Percentiles rank a stretch among this genome's conserved stretches.
Conservation (phyloP, 495 filamentous ascomycete species). For the Talaromyces adpressus region DNA sequence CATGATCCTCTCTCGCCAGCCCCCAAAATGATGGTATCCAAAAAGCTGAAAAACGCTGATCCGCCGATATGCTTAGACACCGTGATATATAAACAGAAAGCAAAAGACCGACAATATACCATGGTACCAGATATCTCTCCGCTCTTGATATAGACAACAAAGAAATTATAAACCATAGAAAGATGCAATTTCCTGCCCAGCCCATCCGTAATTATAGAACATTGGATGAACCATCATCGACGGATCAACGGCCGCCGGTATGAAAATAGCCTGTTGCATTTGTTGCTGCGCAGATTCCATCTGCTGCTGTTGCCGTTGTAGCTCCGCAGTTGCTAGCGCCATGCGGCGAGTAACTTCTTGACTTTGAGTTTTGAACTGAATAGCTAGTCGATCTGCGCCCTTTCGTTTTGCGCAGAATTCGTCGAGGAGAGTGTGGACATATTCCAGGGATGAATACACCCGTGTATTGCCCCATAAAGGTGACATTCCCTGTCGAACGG, state of each 20-base stretch:
- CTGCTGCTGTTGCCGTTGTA: constrained; percentile 27
- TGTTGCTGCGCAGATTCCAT: constrained; percentile 13
- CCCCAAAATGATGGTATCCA: neutral
- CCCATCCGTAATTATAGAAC: constrained; percentile 8
- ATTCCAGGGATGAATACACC: constrained; percentile 26
- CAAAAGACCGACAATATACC: neutral
- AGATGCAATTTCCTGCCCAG: constrained; percentile 5
- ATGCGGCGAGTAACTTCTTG: constrained; percentile 42
- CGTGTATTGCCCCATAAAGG: constrained; percentile 38
- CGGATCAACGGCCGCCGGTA: neutral
- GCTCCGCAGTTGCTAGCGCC: constrained; percentile 11
- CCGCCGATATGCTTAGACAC: neutral
- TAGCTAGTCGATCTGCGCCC: constrained; percentile 39
- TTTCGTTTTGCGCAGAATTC: constrained; percentile 42
- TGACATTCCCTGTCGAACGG: constrained; percentile 30
- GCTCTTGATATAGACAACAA: neutral
- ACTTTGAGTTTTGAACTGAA: constrained; percentile 38
- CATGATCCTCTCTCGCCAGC: neutral
- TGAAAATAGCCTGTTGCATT: constrained; percentile 2
- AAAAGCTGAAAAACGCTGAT: constrained; percentile 3
- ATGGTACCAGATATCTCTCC: neutral
- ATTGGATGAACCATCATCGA: constrained; percentile 7
- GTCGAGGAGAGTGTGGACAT: constrained; percentile 40
- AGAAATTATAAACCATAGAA: constrained; percentile 6
- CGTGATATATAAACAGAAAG: neutral